phyloP scores from a whole-genome alignment of 176 grass and related monocot species.

The Tillandsia fasciculata region DNA sequence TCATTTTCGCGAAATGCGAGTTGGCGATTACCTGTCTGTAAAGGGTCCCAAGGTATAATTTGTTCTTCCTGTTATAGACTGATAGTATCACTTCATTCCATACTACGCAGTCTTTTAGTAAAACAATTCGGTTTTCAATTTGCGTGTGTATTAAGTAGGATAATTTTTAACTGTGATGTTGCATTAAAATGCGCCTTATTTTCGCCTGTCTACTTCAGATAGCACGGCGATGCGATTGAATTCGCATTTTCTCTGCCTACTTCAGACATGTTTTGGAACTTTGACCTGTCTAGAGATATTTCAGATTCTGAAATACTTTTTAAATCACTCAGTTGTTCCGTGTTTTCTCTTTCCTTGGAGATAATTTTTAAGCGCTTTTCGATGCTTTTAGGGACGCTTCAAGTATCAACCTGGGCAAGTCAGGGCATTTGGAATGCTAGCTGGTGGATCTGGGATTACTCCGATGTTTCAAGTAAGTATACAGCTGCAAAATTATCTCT shows the following conservation, averaged over 20 bases:
- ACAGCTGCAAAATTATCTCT: too few relatives aligned
- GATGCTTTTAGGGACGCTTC: slow-evolving; percentile 66
- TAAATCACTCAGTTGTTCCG: too few relatives aligned
- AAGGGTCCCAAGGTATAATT: slow-evolving; percentile 83
- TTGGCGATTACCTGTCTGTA: slow-evolving; percentile 86
- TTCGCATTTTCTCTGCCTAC: too few relatives aligned
- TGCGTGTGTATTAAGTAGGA: too few relatives aligned
- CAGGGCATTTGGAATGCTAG: slow-evolving; percentile 88
- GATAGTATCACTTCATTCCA: slow-evolving; percentile 7
- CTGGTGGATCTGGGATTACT: slow-evolving; percentile 97
- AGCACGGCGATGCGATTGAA: too few relatives aligned
- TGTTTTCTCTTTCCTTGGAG: background rate
- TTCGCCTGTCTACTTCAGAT: too few relatives aligned
- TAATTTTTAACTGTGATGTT: too few relatives aligned
- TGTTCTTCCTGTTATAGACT: slow-evolving; percentile 16
- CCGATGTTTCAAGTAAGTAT: slow-evolving; percentile 91
- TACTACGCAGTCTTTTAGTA: background rate
- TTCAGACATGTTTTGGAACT: too few relatives aligned
- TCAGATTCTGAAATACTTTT: too few relatives aligned
- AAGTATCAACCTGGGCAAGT: slow-evolving; percentile 90
- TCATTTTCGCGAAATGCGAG: slow-evolving; percentile 94
- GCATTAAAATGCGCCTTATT: too few relatives aligned
- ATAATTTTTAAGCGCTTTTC: background rate
- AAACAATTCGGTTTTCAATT: too few relatives aligned
- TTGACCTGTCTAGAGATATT: too few relatives aligned